Conservation (phyloP, 2,329 filamentous ascomycete genomes). For the Colletotrichum sp. region DNA sequence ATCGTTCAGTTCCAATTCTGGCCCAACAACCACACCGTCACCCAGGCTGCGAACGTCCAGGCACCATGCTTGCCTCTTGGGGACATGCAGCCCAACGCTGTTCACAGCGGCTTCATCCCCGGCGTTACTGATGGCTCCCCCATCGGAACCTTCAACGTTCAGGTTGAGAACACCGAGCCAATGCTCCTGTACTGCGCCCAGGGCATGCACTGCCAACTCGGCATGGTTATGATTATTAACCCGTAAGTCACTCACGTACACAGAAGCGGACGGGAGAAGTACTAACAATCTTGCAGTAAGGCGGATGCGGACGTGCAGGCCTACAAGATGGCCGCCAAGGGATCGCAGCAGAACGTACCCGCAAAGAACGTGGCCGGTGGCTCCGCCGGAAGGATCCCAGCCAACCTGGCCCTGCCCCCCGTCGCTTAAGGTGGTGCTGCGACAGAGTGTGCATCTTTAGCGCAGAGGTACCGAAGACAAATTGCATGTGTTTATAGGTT, state of each 20-base stretch:
- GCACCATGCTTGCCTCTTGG: slow-evolving; percentile 52
- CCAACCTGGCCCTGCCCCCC: neutral
- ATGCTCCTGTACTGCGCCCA: slow-evolving; percentile 58
- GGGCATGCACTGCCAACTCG: slow-evolving; percentile 51
- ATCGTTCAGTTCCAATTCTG: slow-evolving; percentile 48
- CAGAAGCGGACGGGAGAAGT: neutral
- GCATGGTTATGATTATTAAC: slow-evolving; percentile 58
- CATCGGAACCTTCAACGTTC: slow-evolving; percentile 51
- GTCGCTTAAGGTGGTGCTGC: neutral
- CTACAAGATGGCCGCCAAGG: neutral
- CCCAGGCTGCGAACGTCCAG: slow-evolving; percentile 36
- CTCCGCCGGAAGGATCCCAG: neutral
- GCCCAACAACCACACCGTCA: slow-evolving; percentile 48
- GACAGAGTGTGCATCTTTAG: neutral
- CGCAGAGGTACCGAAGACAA: neutral
- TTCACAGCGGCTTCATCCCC: slow-evolving; percentile 47
- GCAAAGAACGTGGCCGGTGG: slow-evolving; percentile 15
- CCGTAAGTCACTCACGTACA: slow-evolving; percentile 31
- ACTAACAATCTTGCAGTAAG: neutral
- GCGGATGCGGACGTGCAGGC: slow-evolving; percentile 6
- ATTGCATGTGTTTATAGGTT: neutral
- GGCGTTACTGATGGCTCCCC: slow-evolving; percentile 36
- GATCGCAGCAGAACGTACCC: slow-evolving; percentile 1
- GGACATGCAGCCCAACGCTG: slow-evolving; percentile 29
- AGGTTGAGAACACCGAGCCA: slow-evolving; percentile 46